Evolutionary conservation across 805 yeast species (phyloP).

Genomic region (Lipomyces lipofer): DNA sequence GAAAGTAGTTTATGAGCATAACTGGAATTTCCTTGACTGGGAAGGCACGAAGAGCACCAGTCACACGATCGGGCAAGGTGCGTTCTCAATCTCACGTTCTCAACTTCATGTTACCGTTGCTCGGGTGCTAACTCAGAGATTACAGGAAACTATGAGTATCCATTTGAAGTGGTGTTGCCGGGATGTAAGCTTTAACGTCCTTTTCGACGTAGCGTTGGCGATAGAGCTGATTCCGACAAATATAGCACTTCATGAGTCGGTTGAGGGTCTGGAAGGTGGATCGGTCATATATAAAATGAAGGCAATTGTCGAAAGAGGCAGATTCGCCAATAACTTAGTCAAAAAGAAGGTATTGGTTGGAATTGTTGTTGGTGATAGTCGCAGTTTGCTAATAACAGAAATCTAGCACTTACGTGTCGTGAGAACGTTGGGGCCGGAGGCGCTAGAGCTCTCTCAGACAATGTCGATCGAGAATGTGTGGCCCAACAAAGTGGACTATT

Average conservation of each 20-base stretch:
- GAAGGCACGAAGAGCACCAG: constrained; percentile 33
- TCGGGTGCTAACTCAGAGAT: background rate
- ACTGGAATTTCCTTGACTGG: constrained; percentile 71
- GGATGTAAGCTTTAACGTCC: constrained; percentile 51
- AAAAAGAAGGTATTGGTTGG: constrained; percentile 51
- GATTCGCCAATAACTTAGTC: constrained; percentile 63
- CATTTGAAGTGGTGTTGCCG: constrained; percentile 80
- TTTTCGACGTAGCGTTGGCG: background rate
- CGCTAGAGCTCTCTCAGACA: constrained; percentile 84
- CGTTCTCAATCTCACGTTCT: background rate
- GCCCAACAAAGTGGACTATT: constrained; percentile 91
- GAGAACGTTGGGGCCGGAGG: constrained; percentile 83
- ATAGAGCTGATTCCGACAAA: no score
- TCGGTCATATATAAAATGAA: constrained; percentile 69
- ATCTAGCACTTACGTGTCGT: constrained; percentile 67
- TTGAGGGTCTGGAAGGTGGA: constrained; percentile 86
- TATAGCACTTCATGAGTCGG: constrained; percentile 64
- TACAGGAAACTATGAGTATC: constrained; percentile 86
- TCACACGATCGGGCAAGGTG: constrained; percentile 32
- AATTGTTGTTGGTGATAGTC: background rate
- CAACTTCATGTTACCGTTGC: background rate
- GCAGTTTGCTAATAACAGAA: background rate
- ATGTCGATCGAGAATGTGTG: constrained; percentile 92
- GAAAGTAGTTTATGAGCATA: constrained; percentile 68
- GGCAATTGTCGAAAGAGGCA: constrained; percentile 80